Percentiles rank a stretch among this genome's conserved stretches.
Evolutionary conservation across 495 filamentous ascomycete genomes (phyloP).

Genomic region (Corynascus novoguineensis): DNA sequence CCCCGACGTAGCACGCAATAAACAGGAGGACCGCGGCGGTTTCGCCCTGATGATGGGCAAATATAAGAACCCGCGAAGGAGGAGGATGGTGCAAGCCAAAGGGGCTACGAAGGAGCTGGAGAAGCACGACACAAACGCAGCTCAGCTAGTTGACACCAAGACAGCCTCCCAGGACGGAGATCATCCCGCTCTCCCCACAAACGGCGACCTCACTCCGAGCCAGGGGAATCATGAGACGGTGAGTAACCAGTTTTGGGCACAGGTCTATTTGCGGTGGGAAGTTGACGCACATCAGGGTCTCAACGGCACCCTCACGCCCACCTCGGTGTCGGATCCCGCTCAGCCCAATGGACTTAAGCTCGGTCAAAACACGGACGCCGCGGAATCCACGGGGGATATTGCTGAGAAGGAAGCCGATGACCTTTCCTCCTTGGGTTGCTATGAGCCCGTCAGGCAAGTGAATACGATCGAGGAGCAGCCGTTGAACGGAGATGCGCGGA

Average conservation of each 20-base stretch:
- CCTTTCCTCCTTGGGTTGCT: neutral
- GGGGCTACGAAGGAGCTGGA: neutral
- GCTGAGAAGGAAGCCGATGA: conserved; percentile 19
- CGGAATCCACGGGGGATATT: conserved; percentile 18
- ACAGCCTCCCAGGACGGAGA: conserved; percentile 2
- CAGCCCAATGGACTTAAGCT: neutral
- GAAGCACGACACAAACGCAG: neutral
- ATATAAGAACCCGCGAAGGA: neutral
- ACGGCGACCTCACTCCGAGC: neutral
- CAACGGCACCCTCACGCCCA: neutral
- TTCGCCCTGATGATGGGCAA: neutral
- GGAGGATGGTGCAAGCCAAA: conserved; percentile 16
- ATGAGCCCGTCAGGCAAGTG: neutral
- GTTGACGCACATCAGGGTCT: neutral
- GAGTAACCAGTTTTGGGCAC: neutral
- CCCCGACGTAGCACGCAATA: neutral
- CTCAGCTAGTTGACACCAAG: conserved; percentile 2
- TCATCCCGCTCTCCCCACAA: neutral
- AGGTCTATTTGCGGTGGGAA: neutral
- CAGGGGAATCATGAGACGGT: neutral
- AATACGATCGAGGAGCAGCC: neutral
- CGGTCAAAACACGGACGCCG: neutral
- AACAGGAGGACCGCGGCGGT: neutral
- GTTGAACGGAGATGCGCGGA: neutral
- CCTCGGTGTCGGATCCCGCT: neutral